A percentile compares a stretch with the other conserved stretches of the same genome.
Conservation (phyloP, 2,329 filamentous ascomycete species). For the Pseudogymnoascus sp. region DNA sequence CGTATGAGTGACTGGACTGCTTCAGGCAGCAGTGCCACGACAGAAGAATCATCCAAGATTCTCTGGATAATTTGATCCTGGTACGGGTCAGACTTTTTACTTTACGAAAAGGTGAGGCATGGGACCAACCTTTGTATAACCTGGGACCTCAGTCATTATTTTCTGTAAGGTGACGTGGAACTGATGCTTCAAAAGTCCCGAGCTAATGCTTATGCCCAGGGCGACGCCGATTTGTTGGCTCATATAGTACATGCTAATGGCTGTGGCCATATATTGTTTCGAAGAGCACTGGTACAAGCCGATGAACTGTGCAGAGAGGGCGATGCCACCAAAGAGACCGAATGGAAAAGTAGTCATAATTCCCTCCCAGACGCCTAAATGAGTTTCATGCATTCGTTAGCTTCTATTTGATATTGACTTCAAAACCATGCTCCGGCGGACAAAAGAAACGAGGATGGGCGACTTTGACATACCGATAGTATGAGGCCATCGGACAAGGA, state of each 20-base stretch:
- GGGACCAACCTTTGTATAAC: constrained; percentile 13
- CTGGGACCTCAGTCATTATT: constrained; percentile 11
- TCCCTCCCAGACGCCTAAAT: constrained; percentile 7
- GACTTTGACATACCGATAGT: constrained; percentile 12
- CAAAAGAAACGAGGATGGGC: not conserved
- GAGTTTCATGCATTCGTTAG: not conserved
- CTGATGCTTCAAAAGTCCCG: constrained; percentile 14
- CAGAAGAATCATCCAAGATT: constrained; percentile 17
- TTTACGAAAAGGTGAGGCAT: not conserved
- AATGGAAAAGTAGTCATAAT: constrained; percentile 15
- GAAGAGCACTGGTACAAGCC: constrained; percentile 16
- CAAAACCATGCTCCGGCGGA: not conserved
- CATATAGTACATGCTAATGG: constrained; percentile 20
- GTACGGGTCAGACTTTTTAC: not conserved
- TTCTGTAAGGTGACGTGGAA: constrained; percentile 13
- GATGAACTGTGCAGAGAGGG: constrained; percentile 18
- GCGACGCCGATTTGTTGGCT: constrained; percentile 19
- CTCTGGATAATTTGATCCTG: constrained; percentile 14
- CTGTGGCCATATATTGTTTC: constrained; percentile 18
- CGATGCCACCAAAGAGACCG: constrained; percentile 16
- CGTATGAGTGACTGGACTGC: constrained; percentile 9
- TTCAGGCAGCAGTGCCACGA: constrained; percentile 12
- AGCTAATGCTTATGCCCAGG: constrained; percentile 16
- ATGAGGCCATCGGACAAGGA: constrained; percentile 15
- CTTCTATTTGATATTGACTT: not conserved